A percentile compares a stretch with the other conserved stretches of the same genome.
Conservation (phyloP, 2,329 filamentous ascomycete species). For the Colletotrichum neosansevieriae region DNA sequence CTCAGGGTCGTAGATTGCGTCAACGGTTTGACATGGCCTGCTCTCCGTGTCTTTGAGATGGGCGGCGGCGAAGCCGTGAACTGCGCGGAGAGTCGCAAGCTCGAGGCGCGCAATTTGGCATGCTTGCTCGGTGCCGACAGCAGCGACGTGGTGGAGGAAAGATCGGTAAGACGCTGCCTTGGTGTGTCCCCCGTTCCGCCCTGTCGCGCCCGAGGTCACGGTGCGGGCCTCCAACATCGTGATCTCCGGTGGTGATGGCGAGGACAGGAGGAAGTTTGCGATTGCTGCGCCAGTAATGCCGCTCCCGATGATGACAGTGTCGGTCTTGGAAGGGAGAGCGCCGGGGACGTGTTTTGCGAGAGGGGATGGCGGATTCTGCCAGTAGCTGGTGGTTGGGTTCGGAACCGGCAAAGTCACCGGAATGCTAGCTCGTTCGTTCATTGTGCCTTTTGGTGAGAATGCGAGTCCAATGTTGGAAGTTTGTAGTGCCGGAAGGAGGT, state of each 20-base stretch:
- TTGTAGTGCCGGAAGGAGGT: neutral
- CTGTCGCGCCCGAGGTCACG: constrained; percentile 65
- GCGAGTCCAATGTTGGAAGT: neutral
- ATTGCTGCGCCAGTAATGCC: constrained; percentile 64
- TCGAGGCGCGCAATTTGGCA: constrained; percentile 64
- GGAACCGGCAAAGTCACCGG: constrained; percentile 50
- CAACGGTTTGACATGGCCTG: constrained; percentile 64
- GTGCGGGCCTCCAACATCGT: constrained; percentile 64
- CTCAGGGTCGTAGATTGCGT: constrained; percentile 66
- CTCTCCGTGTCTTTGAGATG: constrained; percentile 60
- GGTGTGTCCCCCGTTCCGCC: constrained; percentile 66
- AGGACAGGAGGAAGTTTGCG: constrained; percentile 46
- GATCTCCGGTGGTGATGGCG: constrained; percentile 43
- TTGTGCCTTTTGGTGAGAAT: neutral
- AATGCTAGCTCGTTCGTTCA: constrained; percentile 31
- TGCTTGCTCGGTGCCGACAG: constrained; percentile 62
- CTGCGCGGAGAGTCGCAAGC: constrained; percentile 64
- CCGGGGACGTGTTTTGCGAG: constrained; percentile 43
- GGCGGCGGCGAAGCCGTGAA: constrained; percentile 64
- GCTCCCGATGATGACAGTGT: constrained; percentile 66
- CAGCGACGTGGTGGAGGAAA: constrained; percentile 59
- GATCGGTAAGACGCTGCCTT: constrained; percentile 61
- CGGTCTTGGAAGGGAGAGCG: constrained; percentile 53
- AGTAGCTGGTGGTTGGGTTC: constrained; percentile 59
- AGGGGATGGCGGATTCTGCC: constrained; percentile 56